Evolutionary conservation across 2,329 filamentous ascomycete genomes (phyloP).

Genomic region (Colletotrichum kahawae): DNA sequence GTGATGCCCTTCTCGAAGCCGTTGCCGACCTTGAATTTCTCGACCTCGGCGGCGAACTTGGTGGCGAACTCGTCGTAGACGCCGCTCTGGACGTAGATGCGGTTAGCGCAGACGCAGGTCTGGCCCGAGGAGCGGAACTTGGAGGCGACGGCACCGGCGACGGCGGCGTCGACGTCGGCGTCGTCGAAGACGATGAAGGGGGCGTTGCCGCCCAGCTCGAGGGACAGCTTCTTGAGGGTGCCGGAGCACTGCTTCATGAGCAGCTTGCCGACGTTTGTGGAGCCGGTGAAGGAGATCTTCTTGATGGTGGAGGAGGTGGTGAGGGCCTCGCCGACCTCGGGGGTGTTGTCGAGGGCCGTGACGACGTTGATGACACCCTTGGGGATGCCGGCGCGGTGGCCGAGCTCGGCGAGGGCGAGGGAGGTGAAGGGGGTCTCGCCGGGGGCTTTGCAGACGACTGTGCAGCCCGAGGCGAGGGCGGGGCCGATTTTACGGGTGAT

Average conservation of each 20-base stretch:
- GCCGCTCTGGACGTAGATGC: conserved; percentile 78
- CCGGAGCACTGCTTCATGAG: conserved; percentile 89
- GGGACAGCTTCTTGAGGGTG: conserved; percentile 82
- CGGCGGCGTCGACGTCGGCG: conserved; percentile 84
- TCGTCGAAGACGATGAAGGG: conserved; percentile 98
- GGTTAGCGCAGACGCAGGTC: conserved; percentile 91
- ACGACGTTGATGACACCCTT: conserved; percentile 91
- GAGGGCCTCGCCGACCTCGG: conserved; percentile 76
- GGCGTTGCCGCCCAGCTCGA: conserved; percentile 93
- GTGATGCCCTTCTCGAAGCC: conserved; percentile 75
- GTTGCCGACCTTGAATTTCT: conserved; percentile 75
- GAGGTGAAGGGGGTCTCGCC: conserved; percentile 92
- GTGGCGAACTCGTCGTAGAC: conserved; percentile 78
- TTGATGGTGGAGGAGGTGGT: conserved; percentile 79
- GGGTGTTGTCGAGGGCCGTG: conserved; percentile 79
- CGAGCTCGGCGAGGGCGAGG: conserved; percentile 85
- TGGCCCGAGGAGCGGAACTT: conserved; percentile 97
- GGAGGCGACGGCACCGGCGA: conserved; percentile 79
- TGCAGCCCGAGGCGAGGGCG: conserved; percentile 91
- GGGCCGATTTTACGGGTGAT: conserved; percentile 74
- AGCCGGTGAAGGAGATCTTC: conserved; percentile 96
- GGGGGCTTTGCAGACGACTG: conserved; percentile 89
- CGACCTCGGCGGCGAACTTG: conserved; percentile 74
- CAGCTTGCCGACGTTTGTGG: conserved; percentile 68
- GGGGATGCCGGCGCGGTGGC: conserved; percentile 85